Evolutionary conservation across 1,284 basidiomycete species (phyloP).

Genomic region (Ustilago crameri): DNA sequence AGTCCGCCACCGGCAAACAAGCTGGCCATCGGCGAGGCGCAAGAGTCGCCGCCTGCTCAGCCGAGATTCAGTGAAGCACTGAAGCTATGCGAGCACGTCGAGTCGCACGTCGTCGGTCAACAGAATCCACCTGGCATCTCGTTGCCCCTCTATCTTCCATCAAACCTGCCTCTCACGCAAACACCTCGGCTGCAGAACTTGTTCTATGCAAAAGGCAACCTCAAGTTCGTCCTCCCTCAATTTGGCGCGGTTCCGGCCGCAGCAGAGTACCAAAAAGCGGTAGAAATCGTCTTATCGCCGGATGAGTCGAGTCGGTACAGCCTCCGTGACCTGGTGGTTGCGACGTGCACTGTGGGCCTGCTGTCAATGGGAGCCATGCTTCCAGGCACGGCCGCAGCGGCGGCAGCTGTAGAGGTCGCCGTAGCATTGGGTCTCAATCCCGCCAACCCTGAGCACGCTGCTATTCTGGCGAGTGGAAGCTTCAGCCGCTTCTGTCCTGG

Average conservation of each 20-base stretch:
- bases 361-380: conserved; percentile 58
- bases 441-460: conserved; percentile 40
- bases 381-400: conserved; percentile 46
- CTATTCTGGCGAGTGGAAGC: conserved; percentile 42
- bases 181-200: conserved; percentile 70
- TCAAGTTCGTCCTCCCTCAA: conserved; percentile 66
- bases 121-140: conserved; percentile 10
- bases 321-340: conserved; percentile 60
- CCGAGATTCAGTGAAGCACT: conserved; percentile 69
- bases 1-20: conserved; percentile 6
- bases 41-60: conserved; percentile 13
- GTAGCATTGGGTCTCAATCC: conserved; percentile 55
- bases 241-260: conserved; percentile 51
- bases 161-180: conserved; percentile 66
- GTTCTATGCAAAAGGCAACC: conserved; percentile 71
- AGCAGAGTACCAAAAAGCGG: conserved; percentile 69
- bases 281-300: conserved; percentile 61
- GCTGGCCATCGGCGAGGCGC: not conserved
- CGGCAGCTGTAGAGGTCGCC: conserved; percentile 50
- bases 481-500: conserved; percentile 54
- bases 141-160: conserved; percentile 47
- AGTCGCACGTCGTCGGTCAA: conserved; percentile 50
- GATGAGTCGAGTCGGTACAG: conserved; percentile 38
- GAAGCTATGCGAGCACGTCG: conserved; percentile 68
- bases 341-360: conserved; percentile 59